These are phyloP conservation scores for Cladophialophora chaetospira DNA, from an alignment of 2,329 filamentous ascomycete genomes.

Conservation along the genomic window DNA sequence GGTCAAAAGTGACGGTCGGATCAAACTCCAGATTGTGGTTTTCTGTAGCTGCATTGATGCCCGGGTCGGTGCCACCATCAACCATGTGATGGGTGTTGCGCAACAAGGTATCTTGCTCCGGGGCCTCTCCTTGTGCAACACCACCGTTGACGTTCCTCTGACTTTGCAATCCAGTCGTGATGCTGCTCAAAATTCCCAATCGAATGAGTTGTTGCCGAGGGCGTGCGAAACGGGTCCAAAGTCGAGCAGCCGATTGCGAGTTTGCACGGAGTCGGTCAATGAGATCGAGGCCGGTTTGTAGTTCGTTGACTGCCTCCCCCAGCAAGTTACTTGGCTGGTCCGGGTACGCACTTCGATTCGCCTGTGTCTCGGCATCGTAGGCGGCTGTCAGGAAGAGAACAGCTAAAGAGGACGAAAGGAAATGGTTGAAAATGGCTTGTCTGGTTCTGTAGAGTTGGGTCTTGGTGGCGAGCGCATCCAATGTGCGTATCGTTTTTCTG, in stretches of 20 bases:
- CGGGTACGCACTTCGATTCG: neutral
- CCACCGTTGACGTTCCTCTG: neutral
- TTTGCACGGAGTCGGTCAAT: conserved; percentile 4
- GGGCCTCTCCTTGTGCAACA: neutral
- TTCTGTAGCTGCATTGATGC: neutral
- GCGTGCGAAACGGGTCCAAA: conserved; percentile 8
- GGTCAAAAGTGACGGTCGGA: neutral
- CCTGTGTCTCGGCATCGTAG: conserved; percentile 11
- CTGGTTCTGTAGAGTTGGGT: conserved; percentile 7
- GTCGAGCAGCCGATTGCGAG: conserved; percentile 4
- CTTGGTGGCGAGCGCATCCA: neutral
- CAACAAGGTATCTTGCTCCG: no score
- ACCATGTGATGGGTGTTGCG: neutral
- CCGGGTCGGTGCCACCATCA: neutral
- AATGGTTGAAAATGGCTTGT: conserved; percentile 16
- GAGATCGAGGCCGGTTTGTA: conserved; percentile 13
- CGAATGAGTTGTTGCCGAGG: conserved; percentile 12
- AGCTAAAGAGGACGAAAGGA: conserved; percentile 8
- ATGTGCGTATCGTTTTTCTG: conserved; percentile 8
- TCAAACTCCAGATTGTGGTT: neutral
- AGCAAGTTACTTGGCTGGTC: neutral
- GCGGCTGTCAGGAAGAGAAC: conserved; percentile 15
- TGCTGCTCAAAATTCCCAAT: conserved; percentile 4
- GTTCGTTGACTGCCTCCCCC: neutral
- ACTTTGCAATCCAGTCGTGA: no score